Evolutionary conservation across 768 basidiomycete species (phyloP).

Genomic region (Galerina marginata): DNA sequence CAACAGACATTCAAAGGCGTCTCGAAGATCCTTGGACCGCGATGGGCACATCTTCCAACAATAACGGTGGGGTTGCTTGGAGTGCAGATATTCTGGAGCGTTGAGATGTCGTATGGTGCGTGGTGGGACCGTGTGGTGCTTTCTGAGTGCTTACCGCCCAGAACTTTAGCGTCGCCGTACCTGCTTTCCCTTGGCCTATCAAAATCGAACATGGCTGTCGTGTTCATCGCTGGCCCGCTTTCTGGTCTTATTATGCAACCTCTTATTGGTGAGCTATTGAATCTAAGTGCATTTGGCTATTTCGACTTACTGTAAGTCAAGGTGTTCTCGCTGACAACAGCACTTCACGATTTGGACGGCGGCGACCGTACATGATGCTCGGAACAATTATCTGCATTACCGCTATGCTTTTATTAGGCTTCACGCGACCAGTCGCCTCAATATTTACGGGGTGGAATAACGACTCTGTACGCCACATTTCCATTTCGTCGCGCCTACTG

Average conservation of each 20-base stretch:
- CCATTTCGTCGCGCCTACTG: background rate
- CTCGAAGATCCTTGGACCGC: slow-evolving; percentile 68
- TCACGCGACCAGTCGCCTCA: slow-evolving; percentile 71
- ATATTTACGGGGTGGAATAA: slow-evolving; percentile 43
- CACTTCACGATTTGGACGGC: slow-evolving; percentile 81
- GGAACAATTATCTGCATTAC: slow-evolving; percentile 69
- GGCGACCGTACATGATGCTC: slow-evolving; percentile 84
- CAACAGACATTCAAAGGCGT: slow-evolving; percentile 51
- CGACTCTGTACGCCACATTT: slow-evolving; percentile 29
- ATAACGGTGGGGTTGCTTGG: slow-evolving; percentile 84
- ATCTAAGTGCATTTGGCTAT: background rate
- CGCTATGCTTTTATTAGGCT: slow-evolving; percentile 85
- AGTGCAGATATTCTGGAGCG: slow-evolving; percentile 90
- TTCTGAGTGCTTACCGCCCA: background rate
- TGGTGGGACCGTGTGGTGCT: slow-evolving; percentile 14
- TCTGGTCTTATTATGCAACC: slow-evolving; percentile 93
- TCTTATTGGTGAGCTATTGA: slow-evolving; percentile 63
- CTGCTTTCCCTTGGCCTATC: slow-evolving; percentile 86
- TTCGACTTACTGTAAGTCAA: slow-evolving; percentile 34
- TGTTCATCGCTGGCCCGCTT: slow-evolving; percentile 91
- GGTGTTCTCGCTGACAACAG: slow-evolving; percentile 82
- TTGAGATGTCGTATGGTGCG: slow-evolving; percentile 91
- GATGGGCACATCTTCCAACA: slow-evolving; percentile 67
- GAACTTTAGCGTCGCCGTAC: slow-evolving; percentile 72
- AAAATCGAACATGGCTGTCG: slow-evolving; percentile 86